Conservation (phyloP, 805 yeast species). For the Brettanomyces custersianus region DNA sequence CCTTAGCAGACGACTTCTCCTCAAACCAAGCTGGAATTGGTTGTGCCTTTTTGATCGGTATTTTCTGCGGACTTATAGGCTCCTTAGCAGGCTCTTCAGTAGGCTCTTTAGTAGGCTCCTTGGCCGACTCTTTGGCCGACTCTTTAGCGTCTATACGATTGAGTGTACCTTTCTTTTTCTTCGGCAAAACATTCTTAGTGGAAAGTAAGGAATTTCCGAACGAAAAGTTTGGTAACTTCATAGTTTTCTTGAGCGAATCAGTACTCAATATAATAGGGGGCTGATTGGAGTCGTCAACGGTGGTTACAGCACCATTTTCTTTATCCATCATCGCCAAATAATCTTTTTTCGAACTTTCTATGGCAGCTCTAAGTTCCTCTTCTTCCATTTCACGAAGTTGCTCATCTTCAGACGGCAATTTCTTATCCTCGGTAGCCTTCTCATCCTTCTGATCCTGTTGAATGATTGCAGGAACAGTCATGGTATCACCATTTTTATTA, state of each 20-base stretch:
- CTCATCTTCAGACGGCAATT: slow-evolving; percentile 8
- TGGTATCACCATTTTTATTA: slow-evolving; percentile 5
- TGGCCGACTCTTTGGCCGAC: neutral
- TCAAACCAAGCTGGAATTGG: slow-evolving; percentile 29
- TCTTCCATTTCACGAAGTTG: slow-evolving; percentile 16
- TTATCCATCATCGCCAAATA: slow-evolving; percentile 22
- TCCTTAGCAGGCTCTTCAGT: neutral
- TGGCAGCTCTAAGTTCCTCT: slow-evolving; percentile 32
- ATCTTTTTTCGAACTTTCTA: slow-evolving; percentile 38
- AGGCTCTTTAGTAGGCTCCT: neutral
- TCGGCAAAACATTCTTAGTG: too few relatives aligned
- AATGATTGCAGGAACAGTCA: slow-evolving; percentile 4
- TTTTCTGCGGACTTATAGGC: slow-evolving; percentile 4
- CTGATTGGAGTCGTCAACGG: slow-evolving; percentile 5
- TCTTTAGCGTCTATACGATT: slow-evolving; percentile 1
- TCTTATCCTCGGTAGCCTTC: slow-evolving; percentile 5
- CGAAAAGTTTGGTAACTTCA: slow-evolving; percentile 9
- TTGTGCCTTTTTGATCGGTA: neutral
- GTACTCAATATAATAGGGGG: slow-evolving; percentile 17
- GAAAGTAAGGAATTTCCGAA: slow-evolving; percentile 10
- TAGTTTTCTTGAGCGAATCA: slow-evolving; percentile 11
- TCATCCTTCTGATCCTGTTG: neutral
- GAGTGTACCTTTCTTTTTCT: slow-evolving; percentile 1
- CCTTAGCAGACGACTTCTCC: neutral
- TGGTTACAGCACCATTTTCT: slow-evolving; percentile 5